Base-by-base conservation (phyloP, 2,329 filamentous ascomycete genomes). In the Xylaria sp. region DNA sequence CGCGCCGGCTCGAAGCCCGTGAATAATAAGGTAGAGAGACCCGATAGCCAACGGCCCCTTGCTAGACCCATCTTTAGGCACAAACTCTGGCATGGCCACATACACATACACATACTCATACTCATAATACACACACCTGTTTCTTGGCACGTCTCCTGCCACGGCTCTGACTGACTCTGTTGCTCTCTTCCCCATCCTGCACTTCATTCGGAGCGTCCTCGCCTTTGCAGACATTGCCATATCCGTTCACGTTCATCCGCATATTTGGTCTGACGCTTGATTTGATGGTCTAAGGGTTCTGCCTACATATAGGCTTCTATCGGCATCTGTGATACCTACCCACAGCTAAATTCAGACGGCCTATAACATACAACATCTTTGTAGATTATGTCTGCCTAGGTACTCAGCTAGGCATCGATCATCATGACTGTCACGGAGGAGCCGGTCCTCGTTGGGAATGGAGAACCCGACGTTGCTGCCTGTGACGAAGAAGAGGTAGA, bases 51-150 rank as follows among this genome's bases (percentile, higher is more conserved):
- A 55, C 56, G 50, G 51, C 6, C 25, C 25, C 44, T 28, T 46
- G 18, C 61, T 23, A 62, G 65, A 68, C 65, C 70, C 65, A 68
- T 70, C 68, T 72, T 72, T 72, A 70, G 70, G 70, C 70, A 72
- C 66, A 55, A 69, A 69, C 63, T 64, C 55, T 57, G 51, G 58
- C 66, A 63, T 39, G 13, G 39, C 13, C 39, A 44, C 39, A 44
- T 44, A 18, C 39, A 44, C 39, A 44, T 18, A 18, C 39, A 44
- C 39, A 44, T 44, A 18, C 39, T 51, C 69, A 63, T 51, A 34
- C 28, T 10, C 58, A n/a, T 46, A 61, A 28, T 37, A 61, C 55
- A 64, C 48, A 52, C 48, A 52, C 56, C 0, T n/a, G 12, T 52
- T 58, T 61, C 66, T 65, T 62, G 61, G 66, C 66, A 39, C 63